Evolutionary conservation across 345 rosid species (phyloP).

Genomic region (Zanthoxylum bungeanum): DNA sequence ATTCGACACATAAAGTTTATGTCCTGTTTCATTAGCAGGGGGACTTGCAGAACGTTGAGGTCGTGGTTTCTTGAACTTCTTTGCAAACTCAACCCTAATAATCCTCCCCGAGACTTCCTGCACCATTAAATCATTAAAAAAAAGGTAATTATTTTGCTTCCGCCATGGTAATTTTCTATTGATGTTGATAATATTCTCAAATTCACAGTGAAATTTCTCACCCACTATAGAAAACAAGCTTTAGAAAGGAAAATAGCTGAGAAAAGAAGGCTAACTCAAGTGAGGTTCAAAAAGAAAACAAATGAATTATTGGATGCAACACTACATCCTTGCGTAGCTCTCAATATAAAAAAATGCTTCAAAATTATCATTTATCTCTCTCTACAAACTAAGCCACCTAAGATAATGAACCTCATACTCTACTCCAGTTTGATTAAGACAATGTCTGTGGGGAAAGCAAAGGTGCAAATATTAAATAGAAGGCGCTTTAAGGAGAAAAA

Average conservation of each 20-base stretch:
- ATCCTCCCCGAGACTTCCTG: slow-evolving; percentile 82
- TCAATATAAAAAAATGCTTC: neutral
- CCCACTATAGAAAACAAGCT: neutral
- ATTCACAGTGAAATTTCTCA: neutral
- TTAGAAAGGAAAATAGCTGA: neutral
- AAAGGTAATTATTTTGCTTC: neutral
- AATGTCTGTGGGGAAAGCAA: neutral
- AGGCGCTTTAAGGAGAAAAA: neutral
- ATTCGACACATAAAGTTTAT: slow-evolving; percentile 76
- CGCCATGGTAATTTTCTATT: neutral
- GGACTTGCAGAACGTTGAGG: slow-evolving; percentile 19
- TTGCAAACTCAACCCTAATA: slow-evolving; percentile 68
- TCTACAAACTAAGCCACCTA: neutral
- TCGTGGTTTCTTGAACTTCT: slow-evolving; percentile 52
- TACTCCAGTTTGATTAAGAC: neutral
- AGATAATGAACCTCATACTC: neutral
- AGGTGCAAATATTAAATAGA: neutral
- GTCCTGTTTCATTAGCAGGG: slow-evolving; percentile 46
- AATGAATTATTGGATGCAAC: neutral
- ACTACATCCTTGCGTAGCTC: neutral
- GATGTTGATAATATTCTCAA: neutral
- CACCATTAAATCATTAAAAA: slow-evolving; percentile 14
- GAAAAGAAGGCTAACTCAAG: neutral
- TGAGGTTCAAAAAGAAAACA: neutral
- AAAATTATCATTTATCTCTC: neutral